A percentile compares a stretch with the other conserved stretches of the same genome.
These are phyloP conservation scores for Candida methanosorbosa DNA, from an alignment of 805 yeast species.

Conservation along the genomic window DNA sequence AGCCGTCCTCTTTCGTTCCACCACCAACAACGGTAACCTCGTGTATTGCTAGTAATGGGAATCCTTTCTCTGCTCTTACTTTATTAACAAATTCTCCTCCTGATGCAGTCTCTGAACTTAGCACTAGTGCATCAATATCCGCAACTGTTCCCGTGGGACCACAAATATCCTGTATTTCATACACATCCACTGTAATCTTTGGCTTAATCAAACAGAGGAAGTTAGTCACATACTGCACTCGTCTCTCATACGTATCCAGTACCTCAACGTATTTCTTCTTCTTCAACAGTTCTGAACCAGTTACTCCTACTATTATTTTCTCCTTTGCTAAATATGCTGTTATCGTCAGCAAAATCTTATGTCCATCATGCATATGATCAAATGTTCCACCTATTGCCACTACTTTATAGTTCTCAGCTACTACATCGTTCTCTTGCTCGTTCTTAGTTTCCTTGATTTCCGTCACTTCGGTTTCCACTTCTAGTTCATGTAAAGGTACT, in stretches of 20 bases:
- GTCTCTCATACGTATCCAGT: conserved; percentile 46
- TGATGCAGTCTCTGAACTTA: conserved; percentile 67
- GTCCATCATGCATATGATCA: conserved; percentile 95
- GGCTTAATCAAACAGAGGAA: conserved; percentile 48
- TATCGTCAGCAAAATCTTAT: conserved; percentile 71
- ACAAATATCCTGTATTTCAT: conserved; percentile 73
- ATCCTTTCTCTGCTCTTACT: conserved; percentile 47
- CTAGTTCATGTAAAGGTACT: no score
- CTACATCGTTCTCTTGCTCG: no score
- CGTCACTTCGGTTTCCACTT: no score
- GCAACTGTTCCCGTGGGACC: conserved; percentile 84
- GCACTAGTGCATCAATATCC: conserved; percentile 70
- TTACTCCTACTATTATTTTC: conserved; percentile 70
- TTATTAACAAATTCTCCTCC: conserved; percentile 75
- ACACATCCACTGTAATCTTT: conserved; percentile 31
- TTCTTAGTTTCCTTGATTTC: no score
- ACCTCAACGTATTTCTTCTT: conserved; percentile 68
- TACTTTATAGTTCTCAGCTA: conserved; percentile 1
- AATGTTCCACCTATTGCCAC: conserved; percentile 91
- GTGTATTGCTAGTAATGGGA: conserved; percentile 40
- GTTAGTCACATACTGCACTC: conserved; percentile 36
- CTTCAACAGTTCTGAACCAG: conserved; percentile 62
- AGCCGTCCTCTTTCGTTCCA: conserved; percentile 31
- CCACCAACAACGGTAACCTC: conserved; percentile 65
- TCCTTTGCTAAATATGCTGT: conserved; percentile 52